Evolutionary conservation across 2,329 filamentous ascomycete genomes (phyloP).

Genomic region (Monosporascus sp.): DNA sequence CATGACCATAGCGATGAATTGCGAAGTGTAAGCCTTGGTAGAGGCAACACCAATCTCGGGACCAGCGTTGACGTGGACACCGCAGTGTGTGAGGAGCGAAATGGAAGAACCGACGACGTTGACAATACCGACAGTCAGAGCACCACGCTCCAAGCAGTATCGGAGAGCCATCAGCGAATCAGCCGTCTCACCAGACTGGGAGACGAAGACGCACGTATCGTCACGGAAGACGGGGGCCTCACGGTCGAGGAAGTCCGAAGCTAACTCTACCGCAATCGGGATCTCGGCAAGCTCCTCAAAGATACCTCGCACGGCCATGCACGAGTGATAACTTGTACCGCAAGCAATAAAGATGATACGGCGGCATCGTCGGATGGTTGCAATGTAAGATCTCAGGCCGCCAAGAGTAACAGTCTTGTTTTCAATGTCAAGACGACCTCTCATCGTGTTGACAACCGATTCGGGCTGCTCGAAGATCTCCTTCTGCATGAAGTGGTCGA

Average conservation of each 20-base stretch:
- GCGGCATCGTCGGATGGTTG: conserved; percentile 91
- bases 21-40: conserved; percentile 98
- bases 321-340: conserved; percentile 97
- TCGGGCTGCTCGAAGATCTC: conserved; percentile 99
- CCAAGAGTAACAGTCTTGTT: conserved; percentile 96
- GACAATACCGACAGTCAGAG: conserved; percentile 94
- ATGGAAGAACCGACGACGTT: conserved; percentile 99
- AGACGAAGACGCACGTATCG: conserved; percentile 98
- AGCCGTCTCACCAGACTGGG: conserved; percentile 96
- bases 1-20: conserved; percentile 99
- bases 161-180: conserved; percentile 95
- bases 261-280: conserved; percentile 92
- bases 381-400: conserved; percentile 92
- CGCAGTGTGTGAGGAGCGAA: conserved; percentile 96
- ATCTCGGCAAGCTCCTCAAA: conserved; percentile 99
- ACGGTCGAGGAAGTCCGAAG: conserved; percentile 96
- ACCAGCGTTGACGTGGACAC: conserved; percentile 98
- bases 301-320: conserved; percentile 96
- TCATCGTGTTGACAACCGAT: conserved; percentile 99
- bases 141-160: conserved; percentile 96
- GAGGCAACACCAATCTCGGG: conserved; percentile 98
- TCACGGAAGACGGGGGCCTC: conserved; percentile 98
- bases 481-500: conserved; percentile 99
- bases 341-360: conserved; percentile 99
- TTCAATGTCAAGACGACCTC: conserved; percentile 87